A percentile compares a stretch with the other conserved stretches of the same genome.
Evolutionary conservation across 208 protist genomes (phyloP).

Genomic region (Acanthamoeba triangularis): DNA sequence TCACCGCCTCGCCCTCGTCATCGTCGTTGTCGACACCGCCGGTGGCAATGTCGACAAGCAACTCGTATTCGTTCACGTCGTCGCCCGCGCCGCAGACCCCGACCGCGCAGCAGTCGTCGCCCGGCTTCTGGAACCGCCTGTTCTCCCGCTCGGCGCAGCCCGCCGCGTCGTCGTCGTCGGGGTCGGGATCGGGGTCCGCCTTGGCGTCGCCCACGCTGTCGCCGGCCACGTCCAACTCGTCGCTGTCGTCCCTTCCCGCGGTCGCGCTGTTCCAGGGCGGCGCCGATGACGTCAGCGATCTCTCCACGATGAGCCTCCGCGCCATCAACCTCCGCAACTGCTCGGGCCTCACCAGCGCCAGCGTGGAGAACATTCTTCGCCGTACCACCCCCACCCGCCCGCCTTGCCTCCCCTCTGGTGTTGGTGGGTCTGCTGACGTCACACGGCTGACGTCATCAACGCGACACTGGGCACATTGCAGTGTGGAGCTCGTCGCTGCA

Average conservation of each 20-base stretch:
- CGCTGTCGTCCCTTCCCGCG: neutral
- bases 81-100: neutral
- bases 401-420: neutral
- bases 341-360: neutral
- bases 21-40: too few relatives aligned
- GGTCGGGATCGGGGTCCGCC: neutral
- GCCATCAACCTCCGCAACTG: slow-evolving; percentile 7
- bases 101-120: neutral
- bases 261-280: neutral
- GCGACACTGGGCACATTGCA: neutral
- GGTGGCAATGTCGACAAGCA: neutral
- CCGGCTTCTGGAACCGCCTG: slow-evolving; percentile 1
- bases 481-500: neutral
- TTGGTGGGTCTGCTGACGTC: neutral
- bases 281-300: too few relatives aligned
- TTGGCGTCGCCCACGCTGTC: neutral
- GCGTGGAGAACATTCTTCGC: neutral
- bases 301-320: neutral
- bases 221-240: neutral
- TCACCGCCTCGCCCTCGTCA: neutral
- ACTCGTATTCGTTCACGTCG: slow-evolving; percentile 25
- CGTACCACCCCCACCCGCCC: neutral
- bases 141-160: neutral
- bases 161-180: neutral
- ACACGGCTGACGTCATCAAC: neutral